Evolutionary conservation across 2,329 filamentous ascomycete genomes (phyloP), one percentile per base, ranked within the genome.

Genomic region (Pyrenochaeta sp.): DNA sequence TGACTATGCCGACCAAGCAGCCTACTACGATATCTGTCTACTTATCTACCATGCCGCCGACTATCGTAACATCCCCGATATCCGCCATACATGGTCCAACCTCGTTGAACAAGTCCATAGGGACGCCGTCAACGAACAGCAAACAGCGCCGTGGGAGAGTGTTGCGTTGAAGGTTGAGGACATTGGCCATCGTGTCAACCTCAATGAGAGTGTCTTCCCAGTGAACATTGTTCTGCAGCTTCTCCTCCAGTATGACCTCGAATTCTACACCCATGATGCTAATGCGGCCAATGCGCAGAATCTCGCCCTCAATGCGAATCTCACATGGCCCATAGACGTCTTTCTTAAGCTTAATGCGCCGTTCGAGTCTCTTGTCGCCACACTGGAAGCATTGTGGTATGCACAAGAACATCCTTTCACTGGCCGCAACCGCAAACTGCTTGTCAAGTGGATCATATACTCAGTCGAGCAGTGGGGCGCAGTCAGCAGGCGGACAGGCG

Each of bases 21-120:
- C 88, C 49, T 99, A 99, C 83, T 94, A 93, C 79, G 95, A 98
- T 74, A 86, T 99, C 50, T 97, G 92, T 74, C 86, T 99, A 8
- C 84, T 94, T 58, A 97, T 99, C 71, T 98, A 93, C 81, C 90
- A 96, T 76, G 87, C 90, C 1, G 94, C 94, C 45, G 93, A 98
- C 77, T 92, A 96, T 81, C 90, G 94, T 68, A 96, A 94, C 71
- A 85, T 92, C 1, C 88, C 91, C 42, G 91, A 95, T 62, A 95
- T 99, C 69, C 85, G 86, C 53, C 84, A 89, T 40, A 96, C 92
- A 3, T 99, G 95, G 95, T 85, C 88, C 71, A 89, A 90, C 67
- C 83, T 97, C 22, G 88, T 99, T 61, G 85, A 91, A 57, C 85
- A 89, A 62, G 87, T 88, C 5, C 75, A 82, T 59, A 80, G 78